A percentile compares a stretch with the other conserved stretches of the same genome.
Conservation (phyloP, 2,329 filamentous ascomycete species). For the Fusarium cicatricum region DNA sequence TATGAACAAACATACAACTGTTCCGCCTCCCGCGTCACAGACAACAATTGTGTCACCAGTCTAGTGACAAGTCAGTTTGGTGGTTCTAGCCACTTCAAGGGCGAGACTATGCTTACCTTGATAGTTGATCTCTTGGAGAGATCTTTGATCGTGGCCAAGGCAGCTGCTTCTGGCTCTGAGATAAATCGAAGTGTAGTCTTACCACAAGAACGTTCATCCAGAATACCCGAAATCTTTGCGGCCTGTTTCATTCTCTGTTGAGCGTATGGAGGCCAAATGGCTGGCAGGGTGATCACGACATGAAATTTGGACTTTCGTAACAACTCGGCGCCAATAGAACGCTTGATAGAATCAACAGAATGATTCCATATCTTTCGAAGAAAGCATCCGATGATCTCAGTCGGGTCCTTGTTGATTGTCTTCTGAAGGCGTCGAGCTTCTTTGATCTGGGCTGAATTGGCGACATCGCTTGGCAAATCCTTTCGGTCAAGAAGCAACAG, state of each 20-base stretch:
- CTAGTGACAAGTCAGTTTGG: neutral
- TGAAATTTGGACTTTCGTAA: constrained; percentile 42
- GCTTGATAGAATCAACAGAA: constrained; percentile 36
- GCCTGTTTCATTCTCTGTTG: constrained; percentile 49
- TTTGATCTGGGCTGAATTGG: constrained; percentile 30
- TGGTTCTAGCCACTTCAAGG: neutral
- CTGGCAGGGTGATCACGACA: constrained; percentile 53
- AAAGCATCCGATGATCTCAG: constrained; percentile 45
- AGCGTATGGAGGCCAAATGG: constrained; percentile 54
- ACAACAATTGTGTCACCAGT: constrained; percentile 42
- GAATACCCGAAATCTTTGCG: constrained; percentile 46
- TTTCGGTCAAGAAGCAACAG: constrained; percentile 47
- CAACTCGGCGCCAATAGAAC: constrained; percentile 12
- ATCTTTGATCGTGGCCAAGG: constrained; percentile 48
- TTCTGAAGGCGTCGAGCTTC: constrained; percentile 2
- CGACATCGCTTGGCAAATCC: constrained; percentile 41
- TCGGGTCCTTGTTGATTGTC: constrained; percentile 22
- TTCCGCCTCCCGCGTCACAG: constrained; percentile 51
- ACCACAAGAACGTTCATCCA: constrained; percentile 36
- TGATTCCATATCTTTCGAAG: constrained; percentile 47
- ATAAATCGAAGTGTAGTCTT: constrained; percentile 48
- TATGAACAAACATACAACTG: constrained; percentile 38
- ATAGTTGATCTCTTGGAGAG: constrained; percentile 35
- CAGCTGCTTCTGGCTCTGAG: constrained; percentile 57
- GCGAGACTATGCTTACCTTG: constrained; percentile 7